These are phyloP conservation scores for Gossypium aridum DNA, from an alignment of 441 rosid genomes.

Conservation along the genomic window DNA sequence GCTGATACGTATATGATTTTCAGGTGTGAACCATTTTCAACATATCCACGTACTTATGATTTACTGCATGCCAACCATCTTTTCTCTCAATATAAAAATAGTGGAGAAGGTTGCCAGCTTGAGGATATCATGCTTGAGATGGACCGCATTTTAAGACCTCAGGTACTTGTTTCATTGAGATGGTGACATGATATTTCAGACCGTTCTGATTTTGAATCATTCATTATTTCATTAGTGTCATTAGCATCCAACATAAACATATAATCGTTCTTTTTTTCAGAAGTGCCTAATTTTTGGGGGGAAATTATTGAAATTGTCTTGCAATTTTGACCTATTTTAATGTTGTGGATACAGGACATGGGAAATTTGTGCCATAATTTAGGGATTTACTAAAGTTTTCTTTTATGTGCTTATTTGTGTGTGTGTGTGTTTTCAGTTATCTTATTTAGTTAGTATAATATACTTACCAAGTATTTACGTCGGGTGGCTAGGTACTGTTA, in stretches of 20 bases:
- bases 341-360: no score
- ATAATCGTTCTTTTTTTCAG: neutral
- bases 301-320: neutral
- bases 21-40: constrained; percentile 95
- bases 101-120: constrained; percentile 56
- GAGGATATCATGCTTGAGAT: constrained; percentile 92
- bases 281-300: neutral
- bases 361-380: neutral
- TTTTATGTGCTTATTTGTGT: neutral
- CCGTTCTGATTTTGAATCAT: neutral
- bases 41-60: constrained; percentile 89
- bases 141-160: constrained; percentile 79
- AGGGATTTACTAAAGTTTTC: neutral
- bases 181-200: neutral
- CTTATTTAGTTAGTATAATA: neutral
- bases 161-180: constrained; percentile 36
- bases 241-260: neutral
- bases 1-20: constrained; percentile 7
- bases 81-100: constrained; percentile 49
- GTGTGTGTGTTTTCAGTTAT: neutral
- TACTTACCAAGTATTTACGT: neutral
- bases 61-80: constrained; percentile 71
- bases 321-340: neutral
- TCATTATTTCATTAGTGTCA: neutral
- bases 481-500: neutral